A percentile compares a stretch with the other conserved stretches of the same genome.
phyloP scores from a whole-genome alignment of 352 stramenopile species.

The Phytopythium delawarense region DNA sequence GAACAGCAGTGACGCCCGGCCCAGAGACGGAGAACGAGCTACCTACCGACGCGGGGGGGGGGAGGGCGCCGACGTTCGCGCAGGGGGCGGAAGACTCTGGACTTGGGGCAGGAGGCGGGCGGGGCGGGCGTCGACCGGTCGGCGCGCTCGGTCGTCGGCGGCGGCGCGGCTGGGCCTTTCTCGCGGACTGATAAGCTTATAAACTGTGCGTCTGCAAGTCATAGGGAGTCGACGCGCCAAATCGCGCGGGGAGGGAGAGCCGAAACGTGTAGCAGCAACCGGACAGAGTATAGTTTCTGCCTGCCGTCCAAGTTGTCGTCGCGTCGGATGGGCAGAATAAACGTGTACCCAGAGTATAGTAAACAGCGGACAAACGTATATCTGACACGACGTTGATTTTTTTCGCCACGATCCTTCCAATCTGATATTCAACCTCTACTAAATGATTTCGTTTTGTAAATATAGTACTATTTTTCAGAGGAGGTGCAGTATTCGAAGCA shows the following conservation, averaged over 20 bases:
- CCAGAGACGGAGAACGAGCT: not conserved
- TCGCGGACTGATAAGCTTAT: not conserved
- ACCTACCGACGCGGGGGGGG: constrained; percentile 4
- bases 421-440: not conserved
- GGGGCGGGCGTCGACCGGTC: not conserved
- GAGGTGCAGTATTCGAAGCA: not conserved
- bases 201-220: constrained; percentile 6
- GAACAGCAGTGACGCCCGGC: not conserved
- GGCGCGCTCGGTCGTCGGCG: not conserved
- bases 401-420: not conserved
- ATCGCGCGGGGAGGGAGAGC: not conserved
- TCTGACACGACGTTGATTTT: constrained; percentile 1
- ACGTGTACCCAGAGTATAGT: not conserved
- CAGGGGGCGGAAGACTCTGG: not conserved
- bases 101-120: not conserved
- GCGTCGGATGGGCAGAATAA: not conserved
- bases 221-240: not conserved
- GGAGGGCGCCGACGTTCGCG: not conserved
- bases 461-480: not conserved
- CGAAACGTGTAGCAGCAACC: not conserved
- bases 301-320: not conserved
- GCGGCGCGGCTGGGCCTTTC: not conserved
- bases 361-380: not conserved
- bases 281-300: not conserved
- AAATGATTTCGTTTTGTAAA: too few relatives aligned